A percentile compares a stretch with the other conserved stretches of the same genome.
These are phyloP conservation scores for Leccinum griseonigrum DNA, from an alignment of 1,284 basidiomycete genomes.

Conservation along the genomic window DNA sequence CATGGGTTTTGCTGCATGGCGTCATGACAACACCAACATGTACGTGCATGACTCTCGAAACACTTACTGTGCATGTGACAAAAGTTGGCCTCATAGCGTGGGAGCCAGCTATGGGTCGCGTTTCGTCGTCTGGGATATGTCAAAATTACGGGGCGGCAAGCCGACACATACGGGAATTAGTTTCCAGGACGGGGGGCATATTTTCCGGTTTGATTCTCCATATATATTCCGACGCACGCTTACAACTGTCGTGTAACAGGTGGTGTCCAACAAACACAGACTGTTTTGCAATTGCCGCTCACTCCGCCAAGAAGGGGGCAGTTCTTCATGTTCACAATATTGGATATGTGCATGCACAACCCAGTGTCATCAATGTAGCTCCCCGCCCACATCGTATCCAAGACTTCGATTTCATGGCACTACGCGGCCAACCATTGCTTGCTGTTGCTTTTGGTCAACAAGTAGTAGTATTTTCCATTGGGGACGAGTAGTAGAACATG, in stretches of 20 bases:
- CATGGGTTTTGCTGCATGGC: constrained; percentile 66
- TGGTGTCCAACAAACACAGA: constrained; percentile 76
- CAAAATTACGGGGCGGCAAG: constrained; percentile 67
- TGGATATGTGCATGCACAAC: constrained; percentile 59
- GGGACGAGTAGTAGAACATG: constrained; percentile 36
- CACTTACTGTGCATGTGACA: constrained; percentile 2
- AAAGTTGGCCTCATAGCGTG: constrained; percentile 43
- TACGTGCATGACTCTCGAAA: constrained; percentile 38
- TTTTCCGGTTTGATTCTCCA: constrained; percentile 55
- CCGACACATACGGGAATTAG: constrained; percentile 56
- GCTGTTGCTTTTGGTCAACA: constrained; percentile 62
- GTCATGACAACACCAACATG: constrained; percentile 66
- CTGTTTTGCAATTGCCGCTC: constrained; percentile 70
- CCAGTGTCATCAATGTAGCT: constrained; percentile 55
- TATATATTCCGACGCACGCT: neutral
- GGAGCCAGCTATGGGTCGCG: constrained; percentile 68
- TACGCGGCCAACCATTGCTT: constrained; percentile 56
- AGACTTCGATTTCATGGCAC: constrained; percentile 72
- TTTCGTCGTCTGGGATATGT: constrained; percentile 74
- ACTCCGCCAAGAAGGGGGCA: constrained; percentile 57
- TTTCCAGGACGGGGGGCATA: constrained; percentile 62
- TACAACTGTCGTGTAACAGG: constrained; percentile 35
- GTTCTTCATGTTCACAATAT: constrained; percentile 66
- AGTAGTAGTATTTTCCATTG: constrained; percentile 50
- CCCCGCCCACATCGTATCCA: constrained; percentile 61